Percentiles rank a stretch among this genome's conserved stretches.
Conservation (phyloP, 257 asterid genomes). For the Gentiana dahurica region DNA sequence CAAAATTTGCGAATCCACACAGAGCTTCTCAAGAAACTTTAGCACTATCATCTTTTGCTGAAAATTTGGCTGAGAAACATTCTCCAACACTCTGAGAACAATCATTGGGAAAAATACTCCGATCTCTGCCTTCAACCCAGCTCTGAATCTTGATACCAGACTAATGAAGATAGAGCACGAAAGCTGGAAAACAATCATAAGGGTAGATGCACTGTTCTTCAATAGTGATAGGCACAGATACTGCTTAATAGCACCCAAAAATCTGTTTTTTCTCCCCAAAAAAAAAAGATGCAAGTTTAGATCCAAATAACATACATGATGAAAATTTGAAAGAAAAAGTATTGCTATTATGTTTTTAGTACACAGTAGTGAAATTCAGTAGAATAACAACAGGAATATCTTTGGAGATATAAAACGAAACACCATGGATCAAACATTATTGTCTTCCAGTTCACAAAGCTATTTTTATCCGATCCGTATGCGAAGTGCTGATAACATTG, state of each 20-base stretch:
- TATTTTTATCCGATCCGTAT: no score
- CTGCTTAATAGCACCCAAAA: constrained; percentile 95
- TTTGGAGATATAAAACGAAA: no score
- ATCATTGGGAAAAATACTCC: constrained; percentile 99
- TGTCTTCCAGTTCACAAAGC: no score
- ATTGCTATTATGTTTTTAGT: no score
- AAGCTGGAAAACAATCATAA: constrained; percentile 93
- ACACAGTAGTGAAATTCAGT: no score
- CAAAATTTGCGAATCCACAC: constrained; percentile 86
- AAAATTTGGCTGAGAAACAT: constrained; percentile 92
- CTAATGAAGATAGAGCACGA: constrained; percentile 98
- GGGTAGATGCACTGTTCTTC: constrained; percentile 96
- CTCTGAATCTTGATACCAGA: constrained; percentile 91
- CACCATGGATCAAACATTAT: no score
- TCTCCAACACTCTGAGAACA: constrained; percentile 85
- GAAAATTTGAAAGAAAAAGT: neutral
- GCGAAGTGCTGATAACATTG: no score
- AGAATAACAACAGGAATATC: no score
- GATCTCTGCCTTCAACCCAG: constrained; percentile 94
- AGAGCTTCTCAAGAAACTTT: constrained; percentile 85
- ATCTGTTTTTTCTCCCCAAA: constrained; percentile 34
- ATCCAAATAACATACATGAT: neutral
- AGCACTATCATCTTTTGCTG: constrained; percentile 99
- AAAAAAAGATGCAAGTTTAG: neutral
- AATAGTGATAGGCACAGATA: constrained; percentile 85